Evolutionary conservation across 257 asterid species (phyloP).

Genomic region (Nicotiana tomentosiformis): DNA sequence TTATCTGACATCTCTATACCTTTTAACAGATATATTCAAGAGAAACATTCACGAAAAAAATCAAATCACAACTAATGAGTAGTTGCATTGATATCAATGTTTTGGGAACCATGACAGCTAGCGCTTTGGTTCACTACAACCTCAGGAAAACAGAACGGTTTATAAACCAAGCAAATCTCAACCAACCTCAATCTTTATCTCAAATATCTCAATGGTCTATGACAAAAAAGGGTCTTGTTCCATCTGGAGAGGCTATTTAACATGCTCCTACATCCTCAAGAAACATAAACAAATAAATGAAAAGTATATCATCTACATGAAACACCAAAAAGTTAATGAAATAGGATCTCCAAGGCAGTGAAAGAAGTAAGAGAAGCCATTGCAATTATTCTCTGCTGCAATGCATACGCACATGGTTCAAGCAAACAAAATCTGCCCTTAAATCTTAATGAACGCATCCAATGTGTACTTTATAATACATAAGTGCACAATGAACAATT

Average conservation of each 20-base stretch:
- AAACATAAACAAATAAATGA: conserved; percentile 5
- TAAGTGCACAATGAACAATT: not conserved
- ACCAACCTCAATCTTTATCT: not conserved
- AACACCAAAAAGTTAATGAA: not conserved
- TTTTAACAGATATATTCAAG: not conserved
- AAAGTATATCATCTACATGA: not conserved
- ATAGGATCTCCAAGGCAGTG: not conserved
- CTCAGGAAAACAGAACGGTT: not conserved
- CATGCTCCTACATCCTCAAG: not conserved
- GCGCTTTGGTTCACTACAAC: not conserved
- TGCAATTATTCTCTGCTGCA: not conserved
- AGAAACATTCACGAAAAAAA: not conserved
- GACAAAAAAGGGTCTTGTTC: not conserved
- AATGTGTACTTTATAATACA: not conserved
- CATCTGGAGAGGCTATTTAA: not conserved
- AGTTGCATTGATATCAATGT: not conserved
- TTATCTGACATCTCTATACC: not conserved
- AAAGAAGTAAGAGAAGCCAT: not conserved
- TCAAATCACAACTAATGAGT: not conserved
- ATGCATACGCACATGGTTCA: not conserved
- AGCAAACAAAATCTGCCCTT: conserved; percentile 1
- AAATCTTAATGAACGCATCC: not conserved
- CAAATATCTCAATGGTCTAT: not conserved
- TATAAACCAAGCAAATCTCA: conserved; percentile 1
- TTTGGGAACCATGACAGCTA: not conserved